Evolutionary conservation across 331 rosid species (phyloP), one percentile per base, ranked within the genome.

Genomic region (Arachis monticola): DNA sequence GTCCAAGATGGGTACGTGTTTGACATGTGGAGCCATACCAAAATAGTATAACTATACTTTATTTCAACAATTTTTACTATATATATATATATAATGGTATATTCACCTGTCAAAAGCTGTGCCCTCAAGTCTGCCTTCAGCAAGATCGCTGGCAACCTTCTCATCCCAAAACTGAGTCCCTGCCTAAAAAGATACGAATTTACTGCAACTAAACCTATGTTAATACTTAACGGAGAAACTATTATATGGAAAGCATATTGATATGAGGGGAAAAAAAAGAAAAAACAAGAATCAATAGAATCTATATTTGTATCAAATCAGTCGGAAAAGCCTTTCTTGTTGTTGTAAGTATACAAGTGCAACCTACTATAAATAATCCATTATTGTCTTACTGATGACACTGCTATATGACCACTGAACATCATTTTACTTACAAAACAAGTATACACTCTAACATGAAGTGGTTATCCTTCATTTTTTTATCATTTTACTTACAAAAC

Each of bases 111-210:
- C 99, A 90, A 94, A 94, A 67, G 96, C 72, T 57, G 85, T 75
- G 69, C 99, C 97, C 83, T 92, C 91, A 60, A 94, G 91, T 76
- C 90, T 83, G 67, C 99, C 97, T 80, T 88, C 77, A 47, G 92
- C 92, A 63, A 92, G 96, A 73, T 85, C 94, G 59, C 77, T 86
- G 73, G 97, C 94, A 90, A 94, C 84, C 86, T 92, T 90, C 83
- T 92, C 97, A 60, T 94, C 97, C 99, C 99, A 94, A 90, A 92
- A 94, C 68, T 90, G 97, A 72, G 97, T 94, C 82, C 99, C 97
- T 56, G 99, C 99, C 99, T 92, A 61, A 41, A 84, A 84, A 84
- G 69, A 64, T 1, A 72, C 48, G n/a, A 31, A 50, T 77, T 70
- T 48, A 81, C 64, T 81, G 73, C 71, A 51, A 60, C 58, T 30